These are phyloP conservation scores for Paxillus ammoniavirescens DNA, from an alignment of 768 basidiomycete genomes.

Conservation along the genomic window DNA sequence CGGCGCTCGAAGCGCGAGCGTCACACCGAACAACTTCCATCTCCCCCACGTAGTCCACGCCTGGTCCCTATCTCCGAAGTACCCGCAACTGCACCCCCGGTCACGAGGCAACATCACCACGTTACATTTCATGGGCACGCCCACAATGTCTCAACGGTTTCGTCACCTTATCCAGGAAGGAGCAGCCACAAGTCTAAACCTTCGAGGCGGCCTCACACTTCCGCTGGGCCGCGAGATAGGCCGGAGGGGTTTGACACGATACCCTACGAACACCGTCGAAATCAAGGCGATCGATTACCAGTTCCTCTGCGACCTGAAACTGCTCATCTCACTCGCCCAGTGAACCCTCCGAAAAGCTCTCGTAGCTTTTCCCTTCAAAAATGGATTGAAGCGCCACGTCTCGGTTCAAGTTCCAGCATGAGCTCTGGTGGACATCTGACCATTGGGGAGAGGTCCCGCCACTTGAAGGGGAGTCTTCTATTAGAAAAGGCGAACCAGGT, in stretches of 20 bases:
- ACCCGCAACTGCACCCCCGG: slow-evolving; percentile 4
- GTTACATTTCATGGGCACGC: slow-evolving; percentile 15
- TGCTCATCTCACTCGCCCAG: slow-evolving; percentile 15
- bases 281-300: slow-evolving; percentile 12
- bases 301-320: slow-evolving; percentile 28
- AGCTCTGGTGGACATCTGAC: slow-evolving; percentile 48
- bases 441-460: slow-evolving; percentile 17
- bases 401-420: slow-evolving; percentile 31
- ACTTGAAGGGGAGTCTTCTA: slow-evolving; percentile 15
- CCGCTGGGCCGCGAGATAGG: slow-evolving; percentile 68
- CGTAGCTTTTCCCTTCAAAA: slow-evolving; percentile 21
- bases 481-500: slow-evolving; percentile 29
- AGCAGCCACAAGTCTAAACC: slow-evolving; percentile 29
- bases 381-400: slow-evolving; percentile 26
- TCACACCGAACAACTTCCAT: slow-evolving; percentile 31
- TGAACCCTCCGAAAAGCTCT: slow-evolving; percentile 11
- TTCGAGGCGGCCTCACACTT: slow-evolving; percentile 65
- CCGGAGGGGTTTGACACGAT: slow-evolving; percentile 28
- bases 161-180: slow-evolving; percentile 29
- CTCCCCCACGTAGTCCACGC: slow-evolving; percentile 38
- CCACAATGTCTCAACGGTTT: slow-evolving; percentile 29
- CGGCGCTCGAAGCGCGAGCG: slow-evolving; percentile 40
- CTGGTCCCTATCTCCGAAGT: slow-evolving; percentile 8
- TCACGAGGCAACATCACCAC: slow-evolving; percentile 3
- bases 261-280: slow-evolving; percentile 11